Base-by-base conservation (phyloP, 768 basidiomycete genomes). In the Tephrocybe sp. region DNA sequence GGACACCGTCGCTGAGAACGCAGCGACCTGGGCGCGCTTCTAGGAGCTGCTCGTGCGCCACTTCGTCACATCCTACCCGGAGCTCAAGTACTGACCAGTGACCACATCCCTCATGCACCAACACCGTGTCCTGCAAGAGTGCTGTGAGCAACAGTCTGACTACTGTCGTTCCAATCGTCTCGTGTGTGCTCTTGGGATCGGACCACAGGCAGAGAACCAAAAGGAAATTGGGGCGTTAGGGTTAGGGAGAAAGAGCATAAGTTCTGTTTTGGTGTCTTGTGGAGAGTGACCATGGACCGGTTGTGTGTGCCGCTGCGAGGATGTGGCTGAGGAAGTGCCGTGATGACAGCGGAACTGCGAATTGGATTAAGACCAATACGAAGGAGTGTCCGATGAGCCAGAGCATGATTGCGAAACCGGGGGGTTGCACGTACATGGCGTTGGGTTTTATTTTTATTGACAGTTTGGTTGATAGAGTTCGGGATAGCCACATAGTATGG, bases 301-400 rank as follows among this genome's bases (percentile, higher is more conserved):
- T 97, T 38, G 78, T 97, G 42, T 99, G 97, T 68, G 75, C 70
- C 5, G 87, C 95, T 19, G 91, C 94, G 55, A 85, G 78, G 74
- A 80, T 93, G 76, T 99, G 97, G 97, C 70, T 95, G 62, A 91
- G 88, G 80, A 98, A 99, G 70, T 98, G 97, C 69, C 82, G 84
- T 44, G 97, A 99, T 66, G 97, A 99, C 65, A 91, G 88, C 56
- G 97, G 98, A 72, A 99, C 97, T 14, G 92, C 94, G 20, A 98
- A 99, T 68, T 99, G 97, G 97, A 93, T 99, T 76, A 93, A 92
- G 81, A 97, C 94, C 56, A 98, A 99, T 66, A 99, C 97, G 36
- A 98, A 99, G 76, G 97, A 99, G 69, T 99, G 97, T 66, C 77
- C 83, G 16, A 87, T 92, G 65, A 98, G 97, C 67, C 87, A 92